Evolutionary conservation across 202 grass and related monocot genomes (phyloP).

Genomic region (Brachypodium distachyon): DNA sequence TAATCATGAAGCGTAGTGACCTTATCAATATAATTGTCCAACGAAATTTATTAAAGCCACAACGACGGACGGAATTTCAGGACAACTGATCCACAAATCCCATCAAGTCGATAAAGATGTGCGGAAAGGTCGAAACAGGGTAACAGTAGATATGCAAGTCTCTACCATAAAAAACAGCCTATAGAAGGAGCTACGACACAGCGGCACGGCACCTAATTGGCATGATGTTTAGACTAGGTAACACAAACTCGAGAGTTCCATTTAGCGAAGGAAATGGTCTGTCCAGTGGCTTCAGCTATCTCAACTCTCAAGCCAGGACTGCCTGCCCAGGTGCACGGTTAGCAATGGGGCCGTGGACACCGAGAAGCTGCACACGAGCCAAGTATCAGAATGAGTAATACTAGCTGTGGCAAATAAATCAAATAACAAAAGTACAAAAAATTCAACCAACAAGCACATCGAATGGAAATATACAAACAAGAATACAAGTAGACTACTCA

Average conservation of each 20-base stretch:
- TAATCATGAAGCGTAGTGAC: too few species aligned
- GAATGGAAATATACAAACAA: background rate
- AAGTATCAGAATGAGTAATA: background rate
- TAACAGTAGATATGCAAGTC: background rate
- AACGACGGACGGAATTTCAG: too few species aligned
- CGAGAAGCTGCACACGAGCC: slow-evolving; percentile 24
- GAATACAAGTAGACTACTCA: background rate
- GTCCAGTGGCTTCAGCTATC: background rate
- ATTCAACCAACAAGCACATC: background rate
- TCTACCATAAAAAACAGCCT: background rate
- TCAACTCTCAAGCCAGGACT: background rate
- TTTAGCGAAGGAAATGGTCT: background rate
- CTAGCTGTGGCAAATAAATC: background rate
- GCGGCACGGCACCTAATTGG: too few species aligned
- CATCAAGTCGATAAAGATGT: background rate
- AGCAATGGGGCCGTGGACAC: slow-evolving; percentile 7
- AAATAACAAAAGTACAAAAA: background rate
- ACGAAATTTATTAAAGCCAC: too few species aligned
- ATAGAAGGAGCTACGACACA: background rate
- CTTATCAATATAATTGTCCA: too few species aligned
- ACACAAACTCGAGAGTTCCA: background rate
- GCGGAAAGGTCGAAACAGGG: background rate
- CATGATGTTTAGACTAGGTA: background rate
- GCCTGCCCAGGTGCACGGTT: slow-evolving; percentile 18
- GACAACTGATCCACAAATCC: background rate